phyloP scores from a whole-genome alignment of 805 yeast genomes.

The Cyberlindnera galapagoensis region DNA sequence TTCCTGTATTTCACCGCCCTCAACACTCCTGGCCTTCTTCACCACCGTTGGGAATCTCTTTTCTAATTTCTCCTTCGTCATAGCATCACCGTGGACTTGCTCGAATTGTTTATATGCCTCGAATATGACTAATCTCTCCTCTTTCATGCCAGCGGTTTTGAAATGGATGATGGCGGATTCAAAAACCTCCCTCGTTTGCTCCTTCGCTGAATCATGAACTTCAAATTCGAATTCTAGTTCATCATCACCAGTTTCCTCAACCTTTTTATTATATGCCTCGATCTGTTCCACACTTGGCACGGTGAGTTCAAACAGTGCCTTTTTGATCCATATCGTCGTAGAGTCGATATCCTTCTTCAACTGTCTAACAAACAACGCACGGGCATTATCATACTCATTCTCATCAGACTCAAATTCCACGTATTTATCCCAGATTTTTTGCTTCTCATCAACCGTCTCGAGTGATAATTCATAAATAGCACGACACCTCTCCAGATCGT shows the following conservation, averaged over 20 bases:
- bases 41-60: constrained; percentile 49
- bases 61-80: constrained; percentile 29
- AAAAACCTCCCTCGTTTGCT: constrained; percentile 50
- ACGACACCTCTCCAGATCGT: constrained; percentile 63
- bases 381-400: constrained; percentile 48
- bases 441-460: constrained; percentile 18
- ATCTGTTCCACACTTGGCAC: constrained; percentile 52
- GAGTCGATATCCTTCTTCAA: constrained; percentile 27
- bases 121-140: constrained; percentile 45
- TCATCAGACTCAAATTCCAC: constrained; percentile 60
- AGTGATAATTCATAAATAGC: constrained; percentile 54
- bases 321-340: constrained; percentile 50
- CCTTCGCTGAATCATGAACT: constrained; percentile 43
- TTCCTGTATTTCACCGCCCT: constrained; percentile 46
- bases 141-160: constrained; percentile 30
- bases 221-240: constrained; percentile 44
- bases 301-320: constrained; percentile 66
- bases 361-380: constrained; percentile 40
- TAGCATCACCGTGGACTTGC: constrained; percentile 45
- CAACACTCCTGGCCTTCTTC: constrained; percentile 34
- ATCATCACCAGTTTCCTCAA: constrained; percentile 28
- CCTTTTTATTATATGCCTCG: constrained; percentile 23
- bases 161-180: constrained; percentile 43
- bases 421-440: constrained; percentile 30
- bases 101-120: constrained; percentile 67